Conservation (phyloP, 83 land plant genomes). For the Picea engelmannii region DNA sequence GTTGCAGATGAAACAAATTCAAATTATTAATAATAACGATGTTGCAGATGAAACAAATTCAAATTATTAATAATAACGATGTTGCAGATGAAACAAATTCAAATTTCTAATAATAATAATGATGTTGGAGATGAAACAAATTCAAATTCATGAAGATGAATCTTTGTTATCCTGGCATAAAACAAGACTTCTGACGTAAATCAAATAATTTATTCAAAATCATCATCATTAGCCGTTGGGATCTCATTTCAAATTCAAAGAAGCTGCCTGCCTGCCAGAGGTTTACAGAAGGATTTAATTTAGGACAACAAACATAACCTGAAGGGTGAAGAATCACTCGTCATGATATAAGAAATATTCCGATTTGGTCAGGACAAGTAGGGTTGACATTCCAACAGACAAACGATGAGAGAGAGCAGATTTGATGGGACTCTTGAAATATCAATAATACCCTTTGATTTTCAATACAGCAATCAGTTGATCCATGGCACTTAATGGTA, state of each 20-base stretch:
- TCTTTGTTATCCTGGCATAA: too few species aligned
- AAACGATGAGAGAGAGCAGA: neutral
- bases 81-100: too few species aligned
- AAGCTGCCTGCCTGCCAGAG: neutral
- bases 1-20: too few species aligned
- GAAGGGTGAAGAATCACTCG: neutral
- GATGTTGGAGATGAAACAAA: too few species aligned
- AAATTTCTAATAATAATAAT: too few species aligned
- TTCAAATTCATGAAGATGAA: too few species aligned
- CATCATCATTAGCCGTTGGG: too few species aligned
- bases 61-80: too few species aligned
- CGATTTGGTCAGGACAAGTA: neutral
- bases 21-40: too few species aligned
- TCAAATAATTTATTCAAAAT: too few species aligned
- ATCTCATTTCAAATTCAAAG: neutral
- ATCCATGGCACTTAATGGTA: neutral
- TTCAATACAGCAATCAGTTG: neutral
- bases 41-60: too few species aligned
- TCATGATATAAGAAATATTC: neutral
- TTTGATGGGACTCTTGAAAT: neutral
- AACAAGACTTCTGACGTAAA: too few species aligned
- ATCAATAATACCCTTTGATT: neutral
- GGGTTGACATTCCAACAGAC: neutral
- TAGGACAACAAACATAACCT: neutral
- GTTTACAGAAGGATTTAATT: neutral